Percentiles rank a stretch among this genome's conserved stretches.
These are phyloP conservation scores for Fusarium sulawesiense DNA, from an alignment of 2,329 filamentous ascomycete species.

Conservation along the genomic window DNA sequence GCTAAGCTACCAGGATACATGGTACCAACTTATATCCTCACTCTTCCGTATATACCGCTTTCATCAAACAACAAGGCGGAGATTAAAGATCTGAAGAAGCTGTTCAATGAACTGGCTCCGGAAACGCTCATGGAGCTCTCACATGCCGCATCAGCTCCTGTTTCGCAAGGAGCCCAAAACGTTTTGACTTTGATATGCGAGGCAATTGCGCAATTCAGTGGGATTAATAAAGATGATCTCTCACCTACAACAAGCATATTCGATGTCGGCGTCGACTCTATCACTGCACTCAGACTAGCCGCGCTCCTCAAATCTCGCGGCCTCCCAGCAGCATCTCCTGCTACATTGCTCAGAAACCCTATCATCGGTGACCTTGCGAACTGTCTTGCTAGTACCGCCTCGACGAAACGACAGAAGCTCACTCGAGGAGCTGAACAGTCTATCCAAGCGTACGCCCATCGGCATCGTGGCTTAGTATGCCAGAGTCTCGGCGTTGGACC, in stretches of 20 bases:
- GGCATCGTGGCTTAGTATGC: slow-evolving; percentile 65
- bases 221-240: slow-evolving; percentile 57
- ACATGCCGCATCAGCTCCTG: slow-evolving; percentile 42
- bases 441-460: slow-evolving; percentile 73
- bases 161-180: slow-evolving; percentile 48
- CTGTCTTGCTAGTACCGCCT: slow-evolving; percentile 45
- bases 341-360: slow-evolving; percentile 73
- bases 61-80: slow-evolving; percentile 93
- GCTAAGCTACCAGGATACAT: slow-evolving; percentile 83
- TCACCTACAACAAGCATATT: slow-evolving; percentile 75
- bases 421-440: slow-evolving; percentile 66
- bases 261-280: slow-evolving; percentile 88
- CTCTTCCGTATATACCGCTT: slow-evolving; percentile 77
- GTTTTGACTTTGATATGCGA: slow-evolving; percentile 62
- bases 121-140: slow-evolving; percentile 71
- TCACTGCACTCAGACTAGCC: slow-evolving; percentile 80
- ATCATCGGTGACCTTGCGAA: slow-evolving; percentile 60
- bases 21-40: slow-evolving; percentile 87
- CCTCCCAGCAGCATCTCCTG: slow-evolving; percentile 69
- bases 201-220: slow-evolving; percentile 65
- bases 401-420: slow-evolving; percentile 30
- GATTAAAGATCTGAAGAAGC: slow-evolving; percentile 71
- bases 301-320: slow-evolving; percentile 72
- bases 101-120: slow-evolving; percentile 72
- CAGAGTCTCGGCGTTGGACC: slow-evolving; percentile 62